Evolutionary conservation across 768 basidiomycete species (phyloP), one percentile per base, ranked within the genome.

Genomic region (Austroboletus festivus): DNA sequence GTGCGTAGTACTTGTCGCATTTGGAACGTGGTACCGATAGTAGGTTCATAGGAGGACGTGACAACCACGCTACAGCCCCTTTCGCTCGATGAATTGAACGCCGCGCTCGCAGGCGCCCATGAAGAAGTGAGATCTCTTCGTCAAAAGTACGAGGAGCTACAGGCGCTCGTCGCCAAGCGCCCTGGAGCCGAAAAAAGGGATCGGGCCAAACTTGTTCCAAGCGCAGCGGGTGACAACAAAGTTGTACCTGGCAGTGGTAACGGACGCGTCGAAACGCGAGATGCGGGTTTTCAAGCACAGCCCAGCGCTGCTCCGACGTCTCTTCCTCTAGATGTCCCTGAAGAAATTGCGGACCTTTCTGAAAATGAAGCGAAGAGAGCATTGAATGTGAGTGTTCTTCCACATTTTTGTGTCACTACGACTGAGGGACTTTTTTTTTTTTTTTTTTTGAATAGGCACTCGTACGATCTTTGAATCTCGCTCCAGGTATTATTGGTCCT

Each of bases 91-190:
- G 50, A 67, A 5, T 10, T 67, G 48, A 62, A 64, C 12, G 28
- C 44, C 13, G 65, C 60, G 1, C 56, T 67, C 23, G 50, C 48
- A 12, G 46, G 34, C 38, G 62, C 62, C 1, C 56, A 54, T 1
- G 54, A 56, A 16, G 67, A 67, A 44, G 60, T 68, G 12, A 38
- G 31, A 23, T 35, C 55, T 8, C 64, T 67, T 20, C 64, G 60
- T 13, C 53, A 42, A 22, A 50, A 51, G 47, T 67, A 67, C 39
- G 64, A 64, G 9, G 46, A 50, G n/a, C 62, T 67, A 4, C 53
- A 47, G 6, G 34, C 38, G 2, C 24, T 57, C 21, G 53, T 68
- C 5, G 31, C 52, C 11, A 51, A 56, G 50, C 48, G 54, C 15
- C 44, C 47, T 30, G 46, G 46, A 47, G 41, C 47, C 31, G 38